These are phyloP conservation scores for Colletotrichum sp. DNA, from an alignment of 2,329 filamentous ascomycete genomes.

Conservation along the genomic window DNA sequence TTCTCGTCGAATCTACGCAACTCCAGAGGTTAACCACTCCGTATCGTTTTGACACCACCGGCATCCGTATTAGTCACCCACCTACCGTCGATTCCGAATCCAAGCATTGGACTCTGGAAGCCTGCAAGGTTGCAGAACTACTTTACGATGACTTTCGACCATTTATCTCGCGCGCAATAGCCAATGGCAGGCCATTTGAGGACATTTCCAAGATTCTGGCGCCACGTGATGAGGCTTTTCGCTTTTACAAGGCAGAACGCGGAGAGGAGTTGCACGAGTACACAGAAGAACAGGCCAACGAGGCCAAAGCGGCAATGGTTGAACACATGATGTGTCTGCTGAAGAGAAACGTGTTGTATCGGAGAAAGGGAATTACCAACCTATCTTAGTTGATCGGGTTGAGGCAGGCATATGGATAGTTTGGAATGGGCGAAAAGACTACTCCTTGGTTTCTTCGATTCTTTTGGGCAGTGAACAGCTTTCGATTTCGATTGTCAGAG, in stretches of 20 bases:
- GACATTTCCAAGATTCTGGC: not conserved
- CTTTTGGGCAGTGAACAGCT: not conserved
- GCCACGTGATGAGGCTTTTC: not conserved
- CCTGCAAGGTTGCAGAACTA: not conserved
- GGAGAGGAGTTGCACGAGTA: accelerated
- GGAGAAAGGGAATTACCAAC: not conserved
- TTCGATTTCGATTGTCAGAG: not conserved
- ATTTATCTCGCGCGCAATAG: not conserved
- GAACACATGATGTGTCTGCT: not conserved
- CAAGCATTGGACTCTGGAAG: not conserved
- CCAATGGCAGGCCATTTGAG: not conserved
- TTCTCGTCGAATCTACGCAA: not conserved
- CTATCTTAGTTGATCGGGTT: not conserved
- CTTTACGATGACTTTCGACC: not conserved
- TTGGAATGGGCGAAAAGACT: not conserved
- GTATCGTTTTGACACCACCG: not conserved
- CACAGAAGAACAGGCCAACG: not conserved
- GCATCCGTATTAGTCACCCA: not conserved
- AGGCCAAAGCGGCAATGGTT: not conserved
- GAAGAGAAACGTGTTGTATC: not conserved
- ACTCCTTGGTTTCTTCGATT: not conserved
- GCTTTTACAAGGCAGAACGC: accelerated
- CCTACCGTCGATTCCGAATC: not conserved
- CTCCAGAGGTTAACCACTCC: not conserved
- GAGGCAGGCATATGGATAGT: not conserved